phyloP scores from a whole-genome alignment of 768 basidiomycete species.

The Serendipita vermifera region DNA sequence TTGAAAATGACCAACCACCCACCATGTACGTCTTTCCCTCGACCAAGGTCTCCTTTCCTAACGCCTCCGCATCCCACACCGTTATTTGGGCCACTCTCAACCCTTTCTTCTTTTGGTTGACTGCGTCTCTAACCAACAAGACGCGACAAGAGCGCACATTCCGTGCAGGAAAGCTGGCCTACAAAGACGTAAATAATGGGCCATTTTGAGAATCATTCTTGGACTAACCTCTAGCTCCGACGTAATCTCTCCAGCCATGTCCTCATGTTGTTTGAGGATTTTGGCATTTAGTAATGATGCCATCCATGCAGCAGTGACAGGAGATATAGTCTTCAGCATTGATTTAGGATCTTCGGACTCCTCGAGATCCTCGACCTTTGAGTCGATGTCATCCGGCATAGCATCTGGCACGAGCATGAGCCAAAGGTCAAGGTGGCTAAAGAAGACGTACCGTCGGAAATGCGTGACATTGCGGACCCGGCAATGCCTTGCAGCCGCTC shows the following conservation, averaged over 20 bases:
- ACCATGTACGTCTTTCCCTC: slow-evolving; percentile 60
- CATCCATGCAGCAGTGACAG: slow-evolving; percentile 49
- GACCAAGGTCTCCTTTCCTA: slow-evolving; percentile 35
- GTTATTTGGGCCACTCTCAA: slow-evolving; percentile 62
- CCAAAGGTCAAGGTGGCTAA: slow-evolving; percentile 15
- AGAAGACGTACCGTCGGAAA: neutral
- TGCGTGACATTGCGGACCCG: slow-evolving; percentile 23
- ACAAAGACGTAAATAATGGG: slow-evolving; percentile 11
- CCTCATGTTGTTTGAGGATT: slow-evolving; percentile 37
- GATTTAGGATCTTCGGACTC: slow-evolving; percentile 35
- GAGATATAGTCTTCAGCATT: slow-evolving; percentile 31
- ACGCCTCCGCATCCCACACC: slow-evolving; percentile 64
- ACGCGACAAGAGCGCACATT: slow-evolving; percentile 67
- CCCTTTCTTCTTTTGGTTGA: slow-evolving; percentile 36
- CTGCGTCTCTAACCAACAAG: slow-evolving; percentile 50
- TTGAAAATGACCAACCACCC: slow-evolving; percentile 18
- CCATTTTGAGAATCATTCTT: neutral
- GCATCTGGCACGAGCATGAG: slow-evolving; percentile 24
- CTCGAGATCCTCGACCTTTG: slow-evolving; percentile 53
- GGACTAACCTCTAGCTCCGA: slow-evolving; percentile 53
- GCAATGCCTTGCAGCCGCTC: slow-evolving; percentile 52
- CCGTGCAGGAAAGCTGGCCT: slow-evolving; percentile 57
- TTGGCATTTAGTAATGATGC: slow-evolving; percentile 39
- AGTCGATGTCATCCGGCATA: slow-evolving; percentile 27
- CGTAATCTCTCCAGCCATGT: slow-evolving; percentile 47